Evolutionary conservation across 208 protist genomes (phyloP).

Genomic region (Leptomonas seymouri): DNA sequence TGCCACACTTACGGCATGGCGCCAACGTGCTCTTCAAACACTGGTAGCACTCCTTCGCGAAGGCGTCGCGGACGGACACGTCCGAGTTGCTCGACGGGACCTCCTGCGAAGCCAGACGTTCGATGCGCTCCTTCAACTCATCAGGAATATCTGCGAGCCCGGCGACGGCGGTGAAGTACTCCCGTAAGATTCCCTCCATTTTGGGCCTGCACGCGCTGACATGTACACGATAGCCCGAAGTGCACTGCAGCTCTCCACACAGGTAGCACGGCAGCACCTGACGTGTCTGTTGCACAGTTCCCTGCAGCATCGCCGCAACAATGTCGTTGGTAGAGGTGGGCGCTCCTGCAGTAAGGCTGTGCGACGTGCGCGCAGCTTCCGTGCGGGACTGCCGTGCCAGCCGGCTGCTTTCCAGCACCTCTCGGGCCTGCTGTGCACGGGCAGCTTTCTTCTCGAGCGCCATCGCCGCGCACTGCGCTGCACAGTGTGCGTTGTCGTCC

Average conservation of each 20-base stretch:
- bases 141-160: conserved; percentile 16
- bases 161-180: conserved; percentile 23
- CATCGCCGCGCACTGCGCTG: conserved; percentile 18
- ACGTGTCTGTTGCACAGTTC: conserved; percentile 63
- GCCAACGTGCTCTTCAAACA: conserved; percentile 66
- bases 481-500: conserved; percentile 17
- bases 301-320: conserved; percentile 58
- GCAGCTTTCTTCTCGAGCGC: conserved; percentile 24
- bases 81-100: conserved; percentile 29
- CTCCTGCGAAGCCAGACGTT: conserved; percentile 15
- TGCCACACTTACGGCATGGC: conserved; percentile 59
- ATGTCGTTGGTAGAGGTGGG: conserved; percentile 36
- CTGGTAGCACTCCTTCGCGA: conserved; percentile 39
- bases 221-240: conserved; percentile 59
- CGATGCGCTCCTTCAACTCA: conserved; percentile 23
- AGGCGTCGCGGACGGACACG: conserved; percentile 39
- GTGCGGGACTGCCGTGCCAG: conserved; percentile 9
- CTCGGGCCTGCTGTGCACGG: conserved; percentile 14
- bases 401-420: conserved; percentile 20
- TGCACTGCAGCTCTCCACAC: conserved; percentile 62
- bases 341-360: background rate
- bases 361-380: conserved; percentile 3
- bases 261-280: conserved; percentile 75
- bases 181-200: conserved; percentile 42
- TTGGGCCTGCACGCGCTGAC: conserved; percentile 45